Base-by-base conservation (phyloP, 179 eudicot species). In the Corrigiola litoralis region DNA sequence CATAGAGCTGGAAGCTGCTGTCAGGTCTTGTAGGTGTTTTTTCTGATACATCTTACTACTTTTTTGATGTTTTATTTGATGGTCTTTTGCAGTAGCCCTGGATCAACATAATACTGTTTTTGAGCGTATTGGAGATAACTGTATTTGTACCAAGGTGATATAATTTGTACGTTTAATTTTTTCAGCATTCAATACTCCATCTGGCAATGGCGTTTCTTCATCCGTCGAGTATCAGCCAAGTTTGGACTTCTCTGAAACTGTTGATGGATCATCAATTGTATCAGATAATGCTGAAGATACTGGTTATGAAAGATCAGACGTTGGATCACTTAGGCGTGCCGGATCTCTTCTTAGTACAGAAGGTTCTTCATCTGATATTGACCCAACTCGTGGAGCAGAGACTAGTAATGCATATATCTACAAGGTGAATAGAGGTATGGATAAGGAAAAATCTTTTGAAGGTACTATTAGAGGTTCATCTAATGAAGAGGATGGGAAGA, bases 1-100 rank as follows among this genome's bases (percentile, higher is more conserved):
- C 71, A 77, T 92, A 33, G 98, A 92, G 77, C 77, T 92, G 69
- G 98, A 92, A 92, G 98, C 91, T 65, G 95, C 98, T 68, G 97
- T 83, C 59, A 82, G 92, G 76, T 80, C 92, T 78, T 79, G 98
- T 92, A 80, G 44, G 97, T 82, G 73, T 67, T 69, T 70, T 65
- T 50, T n/a, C 59, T 49, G 49, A 60, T 62, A 46, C 60, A 63
- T 63, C 68, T 59, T 51, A 60, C 36, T 46, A 66, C 23, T 40
- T 65, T 1, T 14, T 34, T 9, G 44, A 36, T 14, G 0, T 38
- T 52, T 67, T 33, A 52, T 6, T 46, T 52, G 4, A 12, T 48
- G 33, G 12, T 77, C 41, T n/a, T 42, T 58, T 72, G 42, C 38
- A 66, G 40, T 59, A 58, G 25, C 31, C 44, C 31, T 37, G 36